Conservation (phyloP, 768 basidiomycete species). For the Hypholoma sublateritium region DNA sequence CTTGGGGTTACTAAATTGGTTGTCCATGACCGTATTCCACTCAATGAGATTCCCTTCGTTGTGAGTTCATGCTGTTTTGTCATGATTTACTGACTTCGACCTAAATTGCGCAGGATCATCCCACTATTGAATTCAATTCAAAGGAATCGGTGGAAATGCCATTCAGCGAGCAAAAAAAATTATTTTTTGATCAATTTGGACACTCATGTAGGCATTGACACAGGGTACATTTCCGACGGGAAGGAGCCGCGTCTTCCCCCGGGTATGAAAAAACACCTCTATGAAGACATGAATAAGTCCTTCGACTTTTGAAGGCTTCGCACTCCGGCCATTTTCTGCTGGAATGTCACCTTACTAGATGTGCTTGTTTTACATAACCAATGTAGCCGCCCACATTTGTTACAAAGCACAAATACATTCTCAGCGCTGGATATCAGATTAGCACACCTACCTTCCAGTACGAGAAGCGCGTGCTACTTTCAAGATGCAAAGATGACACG, state of each 20-base stretch:
- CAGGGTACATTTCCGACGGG: slow-evolving; percentile 49
- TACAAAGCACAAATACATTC: too few species aligned
- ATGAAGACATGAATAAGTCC: slow-evolving; percentile 82
- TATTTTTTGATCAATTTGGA: neutral
- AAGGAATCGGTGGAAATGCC: slow-evolving; percentile 98
- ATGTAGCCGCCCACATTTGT: too few species aligned
- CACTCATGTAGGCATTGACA: neutral
- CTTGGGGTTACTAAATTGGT: slow-evolving; percentile 87
- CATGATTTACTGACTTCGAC: neutral
- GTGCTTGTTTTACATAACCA: neutral
- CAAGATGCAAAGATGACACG: too few species aligned
- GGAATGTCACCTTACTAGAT: neutral
- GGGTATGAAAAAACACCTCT: slow-evolving; percentile 85
- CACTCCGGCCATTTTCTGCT: neutral
- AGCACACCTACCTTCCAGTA: too few species aligned
- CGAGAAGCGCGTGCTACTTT: too few species aligned
- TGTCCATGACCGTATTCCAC: slow-evolving; percentile 70
- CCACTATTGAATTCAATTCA: slow-evolving; percentile 84
- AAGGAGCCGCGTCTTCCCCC: slow-evolving; percentile 77
- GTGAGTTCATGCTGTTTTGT: slow-evolving; percentile 38
- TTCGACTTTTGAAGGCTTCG: slow-evolving; percentile 64
- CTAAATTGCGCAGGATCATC: slow-evolving; percentile 62
- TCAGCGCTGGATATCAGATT: too few species aligned
- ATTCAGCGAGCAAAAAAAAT: slow-evolving; percentile 61
- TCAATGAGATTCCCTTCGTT: slow-evolving; percentile 72